phyloP scores from a whole-genome alignment of 2,329 filamentous ascomycete species.

The Arthrinium puccinioides region DNA sequence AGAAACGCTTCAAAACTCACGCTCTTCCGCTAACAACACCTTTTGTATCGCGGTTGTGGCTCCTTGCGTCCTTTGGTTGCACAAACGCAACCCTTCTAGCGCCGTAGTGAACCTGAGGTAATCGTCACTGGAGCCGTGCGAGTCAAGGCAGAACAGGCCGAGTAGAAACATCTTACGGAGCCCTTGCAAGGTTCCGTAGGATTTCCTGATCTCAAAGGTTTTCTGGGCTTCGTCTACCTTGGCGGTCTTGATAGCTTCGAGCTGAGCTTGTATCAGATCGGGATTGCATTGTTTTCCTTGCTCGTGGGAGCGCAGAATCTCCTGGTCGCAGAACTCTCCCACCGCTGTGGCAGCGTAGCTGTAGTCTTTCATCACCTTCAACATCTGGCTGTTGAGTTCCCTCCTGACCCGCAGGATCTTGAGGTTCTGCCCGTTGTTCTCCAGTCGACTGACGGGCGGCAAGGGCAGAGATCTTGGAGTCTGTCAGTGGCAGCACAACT shows the following conservation, averaged over 20 bases:
- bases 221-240: slow-evolving; percentile 71
- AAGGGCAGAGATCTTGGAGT: slow-evolving; percentile 85
- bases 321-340: slow-evolving; percentile 66
- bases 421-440: slow-evolving; percentile 71
- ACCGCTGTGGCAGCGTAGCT: slow-evolving; percentile 62
- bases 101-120: slow-evolving; percentile 72
- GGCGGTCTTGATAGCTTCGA: slow-evolving; percentile 50
- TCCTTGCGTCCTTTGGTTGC: slow-evolving; percentile 51
- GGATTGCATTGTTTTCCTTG: slow-evolving; percentile 46
- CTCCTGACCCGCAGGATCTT: slow-evolving; percentile 76
- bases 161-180: slow-evolving; percentile 82
- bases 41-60: slow-evolving; percentile 2
- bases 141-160: slow-evolving; percentile 80
- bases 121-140: slow-evolving; percentile 70
- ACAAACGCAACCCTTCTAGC: slow-evolving; percentile 62
- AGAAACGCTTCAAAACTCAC: slow-evolving; percentile 49
- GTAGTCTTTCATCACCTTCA: slow-evolving; percentile 63
- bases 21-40: slow-evolving; percentile 58
- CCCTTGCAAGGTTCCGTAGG: slow-evolving; percentile 48
- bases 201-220: slow-evolving; percentile 4
- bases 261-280: not conserved
- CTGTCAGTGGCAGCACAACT: no score
- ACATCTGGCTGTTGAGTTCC: slow-evolving; percentile 63
- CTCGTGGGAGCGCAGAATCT: slow-evolving; percentile 48
- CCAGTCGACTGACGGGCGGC: slow-evolving; percentile 85